These are phyloP conservation scores for Grosmannia penicillata DNA, from an alignment of 2,329 filamentous ascomycete species.

Conservation along the genomic window DNA sequence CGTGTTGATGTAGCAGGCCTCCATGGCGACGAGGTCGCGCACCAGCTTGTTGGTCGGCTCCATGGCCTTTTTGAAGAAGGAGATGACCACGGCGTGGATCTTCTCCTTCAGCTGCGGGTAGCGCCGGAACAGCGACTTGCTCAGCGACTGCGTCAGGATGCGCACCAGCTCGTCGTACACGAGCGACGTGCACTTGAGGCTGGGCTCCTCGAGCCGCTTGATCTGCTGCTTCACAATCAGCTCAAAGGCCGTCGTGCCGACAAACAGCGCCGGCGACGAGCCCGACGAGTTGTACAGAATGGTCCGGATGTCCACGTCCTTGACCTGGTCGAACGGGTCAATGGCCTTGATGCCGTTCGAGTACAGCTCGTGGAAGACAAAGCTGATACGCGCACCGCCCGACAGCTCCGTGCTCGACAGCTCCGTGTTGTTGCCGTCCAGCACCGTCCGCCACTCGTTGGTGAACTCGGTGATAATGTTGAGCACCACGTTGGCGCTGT, in stretches of 20 bases:
- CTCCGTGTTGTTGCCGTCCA: slow-evolving; percentile 95
- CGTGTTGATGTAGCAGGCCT: slow-evolving; percentile 95
- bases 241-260: slow-evolving; percentile 96
- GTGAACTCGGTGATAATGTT: slow-evolving; percentile 99
- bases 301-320: slow-evolving; percentile 93
- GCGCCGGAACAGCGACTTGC: slow-evolving; percentile 78
- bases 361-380: slow-evolving; percentile 98
- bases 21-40: slow-evolving; percentile 84
- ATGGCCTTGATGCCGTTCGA: slow-evolving; percentile 95
- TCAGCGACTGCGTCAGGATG: slow-evolving; percentile 78
- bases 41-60: slow-evolving; percentile 97
- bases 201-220: slow-evolving; percentile 88
- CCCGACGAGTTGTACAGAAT: slow-evolving; percentile 99
- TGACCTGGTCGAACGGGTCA: slow-evolving; percentile 93
- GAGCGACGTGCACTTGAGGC: slow-evolving; percentile 89
- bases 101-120: slow-evolving; percentile 96
- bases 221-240: slow-evolving; percentile 98
- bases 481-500: slow-evolving; percentile 89
- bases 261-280: slow-evolving; percentile 89
- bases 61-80: slow-evolving; percentile 97
- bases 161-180: slow-evolving; percentile 96
- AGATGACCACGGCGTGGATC: slow-evolving; percentile 81
- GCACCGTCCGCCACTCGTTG: slow-evolving; percentile 89
- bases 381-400: slow-evolving; percentile 93
- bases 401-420: slow-evolving; percentile 89